Percentiles rank a stretch among this genome's conserved stretches.
Evolutionary conservation across 2,329 filamentous ascomycete genomes (phyloP).

Genomic region (Botrytis deweyae): DNA sequence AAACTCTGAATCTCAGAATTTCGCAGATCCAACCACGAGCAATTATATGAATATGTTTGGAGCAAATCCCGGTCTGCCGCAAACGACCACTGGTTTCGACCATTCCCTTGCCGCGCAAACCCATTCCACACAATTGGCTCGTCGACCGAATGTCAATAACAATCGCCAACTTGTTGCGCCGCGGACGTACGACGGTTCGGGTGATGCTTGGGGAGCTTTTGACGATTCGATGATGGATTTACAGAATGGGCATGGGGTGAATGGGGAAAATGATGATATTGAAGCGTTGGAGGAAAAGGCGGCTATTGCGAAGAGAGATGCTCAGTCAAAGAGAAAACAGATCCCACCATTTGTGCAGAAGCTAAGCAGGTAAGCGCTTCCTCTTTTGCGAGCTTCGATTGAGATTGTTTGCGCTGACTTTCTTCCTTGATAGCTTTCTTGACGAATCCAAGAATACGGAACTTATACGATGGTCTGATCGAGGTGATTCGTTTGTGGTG

Average conservation of each 20-base stretch:
- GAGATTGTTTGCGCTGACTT: constrained; percentile 33
- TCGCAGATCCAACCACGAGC: constrained; percentile 38
- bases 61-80: constrained; percentile 27
- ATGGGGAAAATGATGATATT: constrained; percentile 66
- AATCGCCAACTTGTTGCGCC: constrained; percentile 38
- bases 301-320: constrained; percentile 78
- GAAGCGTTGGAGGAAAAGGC: constrained; percentile 79
- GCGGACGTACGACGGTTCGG: constrained; percentile 33
- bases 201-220: constrained; percentile 44
- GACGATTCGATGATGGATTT: constrained; percentile 37
- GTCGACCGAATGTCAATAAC: constrained; percentile 32
- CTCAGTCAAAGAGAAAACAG: constrained; percentile 86
- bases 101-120: constrained; percentile 31
- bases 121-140: constrained; percentile 38
- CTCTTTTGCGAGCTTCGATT: constrained; percentile 16
- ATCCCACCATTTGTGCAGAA: constrained; percentile 99
- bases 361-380: constrained; percentile 75
- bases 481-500: constrained; percentile 94
- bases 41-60: constrained; percentile 35
- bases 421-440: constrained; percentile 66
- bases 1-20: constrained; percentile 40
- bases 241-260: constrained; percentile 41
- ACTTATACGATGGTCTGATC: constrained; percentile 94
- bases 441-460: constrained; percentile 92
- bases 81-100: constrained; percentile 27